These are phyloP conservation scores for Nephelium lappaceum DNA, from an alignment of 345 rosid genomes.

Conservation along the genomic window DNA sequence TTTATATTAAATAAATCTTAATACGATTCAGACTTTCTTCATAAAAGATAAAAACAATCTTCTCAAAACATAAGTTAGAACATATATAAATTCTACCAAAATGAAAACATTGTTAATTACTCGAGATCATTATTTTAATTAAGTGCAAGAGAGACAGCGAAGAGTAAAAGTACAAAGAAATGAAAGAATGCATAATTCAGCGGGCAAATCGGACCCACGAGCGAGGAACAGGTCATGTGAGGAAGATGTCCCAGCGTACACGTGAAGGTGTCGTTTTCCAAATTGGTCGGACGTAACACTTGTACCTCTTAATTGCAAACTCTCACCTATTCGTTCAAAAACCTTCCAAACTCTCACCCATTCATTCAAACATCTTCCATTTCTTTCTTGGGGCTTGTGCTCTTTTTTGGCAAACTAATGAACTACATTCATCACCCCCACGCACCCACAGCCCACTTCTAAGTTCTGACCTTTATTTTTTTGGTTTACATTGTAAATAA, in stretches of 20 bases:
- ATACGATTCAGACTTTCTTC: too few species aligned
- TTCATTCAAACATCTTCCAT: neutral
- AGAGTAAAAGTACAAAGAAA: too few species aligned
- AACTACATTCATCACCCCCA: conserved; percentile 16
- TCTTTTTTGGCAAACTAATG: neutral
- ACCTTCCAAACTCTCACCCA: neutral
- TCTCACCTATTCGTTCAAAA: neutral
- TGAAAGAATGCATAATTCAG: too few species aligned
- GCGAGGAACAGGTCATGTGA: conserved; percentile 27
- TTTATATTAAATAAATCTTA: too few species aligned
- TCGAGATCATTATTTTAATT: too few species aligned
- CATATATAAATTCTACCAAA: too few species aligned
- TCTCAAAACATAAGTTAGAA: too few species aligned
- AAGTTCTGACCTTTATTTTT: too few species aligned
- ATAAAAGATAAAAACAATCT: too few species aligned
- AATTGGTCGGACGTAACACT: conserved; percentile 14
- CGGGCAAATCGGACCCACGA: neutral
- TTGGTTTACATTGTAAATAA: too few species aligned
- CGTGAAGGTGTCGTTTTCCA: conserved; percentile 38
- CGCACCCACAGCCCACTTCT: neutral
- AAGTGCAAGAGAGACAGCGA: too few species aligned
- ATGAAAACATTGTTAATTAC: too few species aligned
- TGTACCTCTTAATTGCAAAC: neutral
- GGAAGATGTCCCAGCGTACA: conserved; percentile 27
- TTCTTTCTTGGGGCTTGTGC: neutral